Conservation (phyloP, 2,329 filamentous ascomycete genomes). For the Hirsutella minnesotensis region DNA sequence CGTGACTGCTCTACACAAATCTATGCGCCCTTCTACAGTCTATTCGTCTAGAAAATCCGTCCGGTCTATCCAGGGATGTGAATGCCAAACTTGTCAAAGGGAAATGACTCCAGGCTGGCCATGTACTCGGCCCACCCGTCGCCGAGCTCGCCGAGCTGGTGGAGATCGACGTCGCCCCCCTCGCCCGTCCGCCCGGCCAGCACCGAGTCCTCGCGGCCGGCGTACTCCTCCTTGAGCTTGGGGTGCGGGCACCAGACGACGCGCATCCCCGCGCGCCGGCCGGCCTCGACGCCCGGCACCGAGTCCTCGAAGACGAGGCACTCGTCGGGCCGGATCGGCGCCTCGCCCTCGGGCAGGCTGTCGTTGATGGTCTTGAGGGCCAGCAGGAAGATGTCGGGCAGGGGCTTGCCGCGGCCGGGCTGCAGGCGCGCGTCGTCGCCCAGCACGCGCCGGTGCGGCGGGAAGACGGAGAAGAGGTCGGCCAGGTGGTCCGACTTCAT, state of each 20-base stretch:
- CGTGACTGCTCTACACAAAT: too few relatives aligned
- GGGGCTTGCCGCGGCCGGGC: slow-evolving; percentile 76
- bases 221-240: slow-evolving; percentile 63
- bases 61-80: slow-evolving; percentile 16
- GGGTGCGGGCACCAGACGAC: slow-evolving; percentile 87
- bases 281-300: slow-evolving; percentile 84
- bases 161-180: slow-evolving; percentile 41
- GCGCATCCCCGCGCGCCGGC: slow-evolving; percentile 84
- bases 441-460: slow-evolving; percentile 58
- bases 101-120: slow-evolving; percentile 38
- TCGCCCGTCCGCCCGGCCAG: slow-evolving; percentile 71
- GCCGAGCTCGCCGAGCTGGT: slow-evolving; percentile 43
- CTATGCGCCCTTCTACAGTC: too few relatives aligned
- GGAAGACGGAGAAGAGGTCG: slow-evolving; percentile 54
- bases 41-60: too few relatives aligned
- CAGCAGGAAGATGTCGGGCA: slow-evolving; percentile 87
- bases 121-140: slow-evolving; percentile 52
- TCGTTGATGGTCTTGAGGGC: slow-evolving; percentile 78
- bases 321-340: slow-evolving; percentile 64
- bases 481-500: slow-evolving; percentile 59
- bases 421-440: slow-evolving; percentile 76
- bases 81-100: slow-evolving; percentile 48
- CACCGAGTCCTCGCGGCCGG: slow-evolving; percentile 66
- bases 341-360: slow-evolving; percentile 49
- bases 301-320: slow-evolving; percentile 96